Evolutionary conservation across 129 eudicot species (phyloP).

Genomic region (Flaveria robusta): DNA sequence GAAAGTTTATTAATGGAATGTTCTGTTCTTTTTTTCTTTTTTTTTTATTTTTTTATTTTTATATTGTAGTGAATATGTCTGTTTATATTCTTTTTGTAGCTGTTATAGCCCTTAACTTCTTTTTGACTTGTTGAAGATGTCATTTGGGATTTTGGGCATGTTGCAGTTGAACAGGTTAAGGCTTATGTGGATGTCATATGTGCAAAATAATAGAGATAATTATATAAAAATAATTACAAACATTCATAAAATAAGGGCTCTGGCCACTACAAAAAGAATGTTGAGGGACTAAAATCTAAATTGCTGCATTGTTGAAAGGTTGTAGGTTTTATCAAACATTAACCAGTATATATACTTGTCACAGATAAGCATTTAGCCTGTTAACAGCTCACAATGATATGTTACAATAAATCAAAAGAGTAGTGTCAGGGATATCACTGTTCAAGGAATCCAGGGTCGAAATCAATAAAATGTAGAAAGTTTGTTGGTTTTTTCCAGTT

Average conservation of each 20-base stretch:
- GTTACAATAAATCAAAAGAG: neutral
- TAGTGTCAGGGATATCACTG: neutral
- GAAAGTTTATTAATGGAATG: neutral
- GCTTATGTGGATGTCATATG: neutral
- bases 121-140: neutral
- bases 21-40: too few relatives aligned
- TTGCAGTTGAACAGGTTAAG: neutral
- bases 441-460: neutral
- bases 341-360: neutral
- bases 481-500: neutral
- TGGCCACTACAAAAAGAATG: neutral
- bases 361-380: neutral
- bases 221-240: neutral
- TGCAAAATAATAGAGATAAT: neutral
- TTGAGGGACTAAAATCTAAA: neutral
- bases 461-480: neutral
- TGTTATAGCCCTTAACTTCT: neutral
- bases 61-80: neutral
- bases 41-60: too few relatives aligned
- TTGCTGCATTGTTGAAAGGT: neutral
- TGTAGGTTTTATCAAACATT: neutral
- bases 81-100: neutral
- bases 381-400: neutral
- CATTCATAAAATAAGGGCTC: neutral
- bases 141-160: neutral